Evolutionary conservation across 805 yeast species (phyloP), one percentile per base, ranked within the genome.

Genomic region (Cephaloascus fragrans): DNA sequence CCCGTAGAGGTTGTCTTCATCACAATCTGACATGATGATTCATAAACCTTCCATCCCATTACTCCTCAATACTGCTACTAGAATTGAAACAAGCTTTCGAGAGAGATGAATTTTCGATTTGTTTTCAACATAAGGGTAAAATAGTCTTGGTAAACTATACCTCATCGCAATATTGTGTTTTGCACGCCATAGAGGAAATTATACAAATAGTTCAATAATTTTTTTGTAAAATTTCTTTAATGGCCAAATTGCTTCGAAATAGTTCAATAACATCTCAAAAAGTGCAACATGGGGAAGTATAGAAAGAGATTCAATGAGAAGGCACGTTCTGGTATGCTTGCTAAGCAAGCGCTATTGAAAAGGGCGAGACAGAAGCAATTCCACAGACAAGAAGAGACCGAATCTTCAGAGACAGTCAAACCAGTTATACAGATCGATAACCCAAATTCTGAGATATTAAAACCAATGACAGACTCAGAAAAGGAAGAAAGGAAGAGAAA

Each of bases 291-390:
- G 95, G 95, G 90, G 41, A 83, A 82, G 44, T 85, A 84, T 55
- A 72, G 93, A 47, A 74, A 75, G 57, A 60, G 95, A 44, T 83
- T 80, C 64, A 86, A 86, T 55, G 95, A 82, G 56, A 83, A 83
- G 62, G 95, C 93, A 40, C 77, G 95, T 26, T 55, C 86, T 2
- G 95, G 95, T 16, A 82, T 83, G 71, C 79, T 86, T 50, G 79
- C 87, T 20, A 85, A 81, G 66, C 84, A 81, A 55, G 77, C 80
- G 23, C 79, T 79, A 37, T 63, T 86, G 49, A 80, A 77, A 46
- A 60, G 62, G 37, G 83, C 76, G 18, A 66, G 94, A 39, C 83
- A 83, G 49, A 82, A 81, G 52, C 86, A 82, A 47, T 80, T 81
- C 53, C 52, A 62, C 20, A 61, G 82, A 32, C 72, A 71, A 35